Percentiles rank a stretch among this genome's conserved stretches.
These are phyloP conservation scores for Sideroxylon spinosum DNA, from an alignment of 179 eudicot species.

Conservation along the genomic window DNA sequence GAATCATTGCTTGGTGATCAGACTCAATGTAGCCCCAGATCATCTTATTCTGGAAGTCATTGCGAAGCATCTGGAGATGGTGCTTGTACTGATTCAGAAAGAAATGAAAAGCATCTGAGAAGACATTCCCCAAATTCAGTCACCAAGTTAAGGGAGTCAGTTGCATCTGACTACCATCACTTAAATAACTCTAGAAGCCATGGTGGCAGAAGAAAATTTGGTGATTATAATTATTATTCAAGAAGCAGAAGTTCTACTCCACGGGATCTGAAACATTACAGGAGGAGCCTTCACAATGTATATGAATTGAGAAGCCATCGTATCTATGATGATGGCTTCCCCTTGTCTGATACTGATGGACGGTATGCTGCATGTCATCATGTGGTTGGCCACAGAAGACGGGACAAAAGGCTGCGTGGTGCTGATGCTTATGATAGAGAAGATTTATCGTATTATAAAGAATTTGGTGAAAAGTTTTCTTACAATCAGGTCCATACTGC, in stretches of 20 bases:
- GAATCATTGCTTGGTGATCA: slow-evolving; percentile 29
- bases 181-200: slow-evolving; percentile 22
- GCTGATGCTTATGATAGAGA: slow-evolving; percentile 21
- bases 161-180: slow-evolving; percentile 20
- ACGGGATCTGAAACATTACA: slow-evolving; percentile 13
- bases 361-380: slow-evolving; percentile 18
- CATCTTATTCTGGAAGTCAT: slow-evolving; percentile 26
- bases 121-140: slow-evolving; percentile 26
- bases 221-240: slow-evolving; percentile 22
- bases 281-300: slow-evolving; percentile 14
- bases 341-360: slow-evolving; percentile 15
- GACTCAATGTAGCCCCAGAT: slow-evolving; percentile 20
- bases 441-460: slow-evolving; percentile 20
- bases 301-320: slow-evolving; percentile 19
- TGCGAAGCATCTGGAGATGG: slow-evolving; percentile 17
- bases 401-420: slow-evolving; percentile 20
- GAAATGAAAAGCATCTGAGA: slow-evolving; percentile 17
- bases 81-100: slow-evolving; percentile 24
- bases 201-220: slow-evolving; percentile 20
- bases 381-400: slow-evolving; percentile 16
- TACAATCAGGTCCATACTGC: slow-evolving; percentile 15
- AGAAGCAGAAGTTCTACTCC: slow-evolving; percentile 29
- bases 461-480: slow-evolving; percentile 20
- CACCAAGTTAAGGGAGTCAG: slow-evolving; percentile 18
- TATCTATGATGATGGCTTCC: slow-evolving; percentile 19